These are phyloP conservation scores for Jamesozyma hellenica DNA, from an alignment of 805 yeast species.

Conservation along the genomic window DNA sequence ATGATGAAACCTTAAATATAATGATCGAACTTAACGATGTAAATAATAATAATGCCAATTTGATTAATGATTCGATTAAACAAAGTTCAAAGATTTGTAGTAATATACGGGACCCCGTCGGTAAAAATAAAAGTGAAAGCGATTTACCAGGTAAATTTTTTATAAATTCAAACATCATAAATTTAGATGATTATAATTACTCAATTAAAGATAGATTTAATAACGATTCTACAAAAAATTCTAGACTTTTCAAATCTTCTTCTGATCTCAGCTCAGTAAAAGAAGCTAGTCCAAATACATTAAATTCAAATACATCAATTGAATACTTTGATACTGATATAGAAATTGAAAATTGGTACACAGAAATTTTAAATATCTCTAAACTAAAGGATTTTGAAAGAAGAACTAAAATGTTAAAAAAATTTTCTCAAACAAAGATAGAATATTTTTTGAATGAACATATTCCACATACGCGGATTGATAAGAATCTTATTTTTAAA, in stretches of 20 bases:
- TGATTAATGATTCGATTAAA: not conserved
- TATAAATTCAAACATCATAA: not conserved
- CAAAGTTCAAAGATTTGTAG: too few relatives aligned
- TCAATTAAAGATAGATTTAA: not conserved
- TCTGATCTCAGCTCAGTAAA: not conserved
- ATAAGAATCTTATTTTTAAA: slow-evolving; percentile 14
- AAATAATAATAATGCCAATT: slow-evolving; percentile 1
- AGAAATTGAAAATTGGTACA: slow-evolving; percentile 28
- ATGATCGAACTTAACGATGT: slow-evolving; percentile 24
- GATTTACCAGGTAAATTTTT: not conserved
- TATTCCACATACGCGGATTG: slow-evolving; percentile 10
- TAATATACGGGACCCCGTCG: too few relatives aligned
- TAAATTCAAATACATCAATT: not conserved
- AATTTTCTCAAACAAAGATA: slow-evolving; percentile 21
- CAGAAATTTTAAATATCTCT: slow-evolving; percentile 25
- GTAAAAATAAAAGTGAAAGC: not conserved
- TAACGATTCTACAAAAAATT: not conserved
- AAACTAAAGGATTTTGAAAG: slow-evolving; percentile 25
- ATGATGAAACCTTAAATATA: slow-evolving; percentile 44
- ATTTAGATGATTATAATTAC: not conserved
- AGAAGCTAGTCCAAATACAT: not conserved
- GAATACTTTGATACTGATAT: slow-evolving; percentile 8
- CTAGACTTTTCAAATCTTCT: not conserved
- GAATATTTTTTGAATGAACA: slow-evolving; percentile 7
- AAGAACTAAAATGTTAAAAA: slow-evolving; percentile 13